Evolutionary conservation across 805 yeast genomes (phyloP).

Genomic region (Cyberlindnera galapagoensis): DNA sequence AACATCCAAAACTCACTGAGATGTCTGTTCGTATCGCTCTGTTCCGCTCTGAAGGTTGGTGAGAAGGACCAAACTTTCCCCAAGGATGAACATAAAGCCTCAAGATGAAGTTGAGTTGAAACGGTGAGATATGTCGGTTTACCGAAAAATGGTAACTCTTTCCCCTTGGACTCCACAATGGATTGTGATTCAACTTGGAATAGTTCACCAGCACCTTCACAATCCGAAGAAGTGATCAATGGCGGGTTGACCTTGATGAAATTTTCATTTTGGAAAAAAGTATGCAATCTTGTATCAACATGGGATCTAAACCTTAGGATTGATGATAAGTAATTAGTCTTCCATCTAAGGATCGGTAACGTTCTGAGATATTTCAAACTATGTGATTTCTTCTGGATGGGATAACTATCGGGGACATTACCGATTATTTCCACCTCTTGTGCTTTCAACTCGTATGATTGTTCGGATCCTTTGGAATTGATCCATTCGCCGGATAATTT

Average conservation of each 20-base stretch:
- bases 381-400: slow-evolving; percentile 77
- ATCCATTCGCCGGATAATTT: slow-evolving; percentile 37
- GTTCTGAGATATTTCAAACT: slow-evolving; percentile 60
- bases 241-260: slow-evolving; percentile 84
- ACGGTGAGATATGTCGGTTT: slow-evolving; percentile 73
- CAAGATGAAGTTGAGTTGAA: slow-evolving; percentile 87
- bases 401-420: slow-evolving; percentile 55
- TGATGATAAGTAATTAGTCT: slow-evolving; percentile 58
- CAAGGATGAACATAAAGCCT: slow-evolving; percentile 67
- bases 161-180: slow-evolving; percentile 8
- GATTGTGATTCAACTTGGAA: slow-evolving; percentile 46
- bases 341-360: slow-evolving; percentile 73
- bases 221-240: slow-evolving; percentile 78
- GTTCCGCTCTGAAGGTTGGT: slow-evolving; percentile 94
- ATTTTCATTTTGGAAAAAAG: slow-evolving; percentile 45
- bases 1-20: slow-evolving; percentile 96
- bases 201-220: slow-evolving; percentile 97
- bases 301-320: slow-evolving; percentile 67
- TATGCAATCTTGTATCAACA: slow-evolving; percentile 46
- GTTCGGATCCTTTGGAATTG: slow-evolving; percentile 44
- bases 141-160: slow-evolving; percentile 47
- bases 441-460: slow-evolving; percentile 43
- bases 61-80: slow-evolving; percentile 81
- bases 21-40: slow-evolving; percentile 86
- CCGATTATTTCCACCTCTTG: slow-evolving; percentile 49